phyloP scores from a whole-genome alignment of 495 filamentous ascomycete genomes.

The Glarea lozoyensis region DNA sequence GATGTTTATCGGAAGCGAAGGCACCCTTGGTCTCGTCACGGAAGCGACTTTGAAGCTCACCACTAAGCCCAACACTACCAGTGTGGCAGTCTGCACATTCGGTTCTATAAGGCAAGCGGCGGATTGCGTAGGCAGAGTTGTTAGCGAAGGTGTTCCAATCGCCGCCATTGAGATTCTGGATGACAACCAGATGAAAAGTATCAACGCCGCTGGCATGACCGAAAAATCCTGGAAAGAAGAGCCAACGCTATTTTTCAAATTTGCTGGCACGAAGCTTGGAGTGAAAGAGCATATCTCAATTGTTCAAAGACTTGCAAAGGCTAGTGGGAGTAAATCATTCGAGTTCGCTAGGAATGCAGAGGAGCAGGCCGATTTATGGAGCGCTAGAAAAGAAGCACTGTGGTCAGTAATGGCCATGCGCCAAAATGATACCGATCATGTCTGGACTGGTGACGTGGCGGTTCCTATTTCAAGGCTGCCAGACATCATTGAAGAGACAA shows the following conservation, averaged over 20 bases:
- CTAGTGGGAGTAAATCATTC: slow-evolving; percentile 55
- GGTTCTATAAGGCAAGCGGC: slow-evolving; percentile 69
- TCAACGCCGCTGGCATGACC: slow-evolving; percentile 73
- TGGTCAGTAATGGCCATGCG: slow-evolving; percentile 62
- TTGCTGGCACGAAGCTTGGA: slow-evolving; percentile 61
- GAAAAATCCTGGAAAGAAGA: slow-evolving; percentile 62
- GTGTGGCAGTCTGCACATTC: slow-evolving; percentile 83
- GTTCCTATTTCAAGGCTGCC: slow-evolving; percentile 67
- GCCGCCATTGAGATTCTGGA: slow-evolving; percentile 89
- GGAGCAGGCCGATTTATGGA: slow-evolving; percentile 77
- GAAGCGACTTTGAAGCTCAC: slow-evolving; percentile 81
- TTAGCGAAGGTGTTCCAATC: slow-evolving; percentile 71
- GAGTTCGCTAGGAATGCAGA: slow-evolving; percentile 64
- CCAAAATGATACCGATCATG: slow-evolving; percentile 47
- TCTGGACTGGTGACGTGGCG: slow-evolving; percentile 81
- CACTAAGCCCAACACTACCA: slow-evolving; percentile 63
- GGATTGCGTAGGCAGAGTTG: slow-evolving; percentile 68
- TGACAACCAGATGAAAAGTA: slow-evolving; percentile 88
- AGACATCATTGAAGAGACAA: slow-evolving; percentile 71
- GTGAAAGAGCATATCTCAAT: slow-evolving; percentile 78
- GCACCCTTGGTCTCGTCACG: slow-evolving; percentile 82
- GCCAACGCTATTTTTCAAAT: slow-evolving; percentile 94
- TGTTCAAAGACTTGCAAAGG: slow-evolving; percentile 58
- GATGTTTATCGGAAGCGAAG: slow-evolving; percentile 86
- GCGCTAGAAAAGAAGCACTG: slow-evolving; percentile 76